A percentile compares a stretch with the other conserved stretches of the same genome.
These are phyloP conservation scores for Botrytis porri DNA, from an alignment of 2,329 filamentous ascomycete species.

Conservation along the genomic window DNA sequence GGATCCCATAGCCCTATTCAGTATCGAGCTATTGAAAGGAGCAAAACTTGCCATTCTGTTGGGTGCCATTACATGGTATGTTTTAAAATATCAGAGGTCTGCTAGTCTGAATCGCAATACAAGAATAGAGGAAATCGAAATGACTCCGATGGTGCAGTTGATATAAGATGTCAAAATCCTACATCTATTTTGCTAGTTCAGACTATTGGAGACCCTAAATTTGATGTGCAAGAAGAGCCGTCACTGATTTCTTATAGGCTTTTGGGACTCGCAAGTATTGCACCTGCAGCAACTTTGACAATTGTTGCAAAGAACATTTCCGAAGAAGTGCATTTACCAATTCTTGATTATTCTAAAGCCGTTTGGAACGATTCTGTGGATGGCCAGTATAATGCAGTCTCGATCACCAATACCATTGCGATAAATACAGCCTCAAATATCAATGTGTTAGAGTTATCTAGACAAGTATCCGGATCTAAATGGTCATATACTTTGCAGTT, in stretches of 20 bases:
- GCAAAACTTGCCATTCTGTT: slow-evolving; percentile 8
- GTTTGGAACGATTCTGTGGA: slow-evolving; percentile 2
- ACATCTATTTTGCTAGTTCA: neutral
- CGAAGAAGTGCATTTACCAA: slow-evolving; percentile 5
- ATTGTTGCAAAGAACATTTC: slow-evolving; percentile 10
- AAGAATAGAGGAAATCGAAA: neutral
- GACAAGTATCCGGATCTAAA: slow-evolving; percentile 17
- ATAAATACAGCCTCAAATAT: slow-evolving; percentile 11
- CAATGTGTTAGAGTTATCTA: slow-evolving; percentile 3
- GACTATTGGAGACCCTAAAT: neutral
- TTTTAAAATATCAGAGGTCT: neutral
- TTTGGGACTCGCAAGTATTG: slow-evolving; percentile 19
- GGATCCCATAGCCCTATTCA: slow-evolving; percentile 20
- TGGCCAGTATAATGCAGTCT: neutral
- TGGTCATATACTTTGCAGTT: slow-evolving; percentile 25
- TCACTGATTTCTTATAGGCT: neutral
- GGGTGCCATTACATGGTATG: neutral
- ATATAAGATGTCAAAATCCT: neutral
- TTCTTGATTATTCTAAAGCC: slow-evolving; percentile 2
- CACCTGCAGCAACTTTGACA: slow-evolving; percentile 18
- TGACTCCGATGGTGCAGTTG: neutral
- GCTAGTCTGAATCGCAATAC: neutral
- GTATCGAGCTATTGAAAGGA: slow-evolving; percentile 11
- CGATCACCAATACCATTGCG: neutral
- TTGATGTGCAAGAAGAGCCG: neutral